Evolutionary conservation across 257 asterid genomes (phyloP).

Genomic region (Solanum chaucha): DNA sequence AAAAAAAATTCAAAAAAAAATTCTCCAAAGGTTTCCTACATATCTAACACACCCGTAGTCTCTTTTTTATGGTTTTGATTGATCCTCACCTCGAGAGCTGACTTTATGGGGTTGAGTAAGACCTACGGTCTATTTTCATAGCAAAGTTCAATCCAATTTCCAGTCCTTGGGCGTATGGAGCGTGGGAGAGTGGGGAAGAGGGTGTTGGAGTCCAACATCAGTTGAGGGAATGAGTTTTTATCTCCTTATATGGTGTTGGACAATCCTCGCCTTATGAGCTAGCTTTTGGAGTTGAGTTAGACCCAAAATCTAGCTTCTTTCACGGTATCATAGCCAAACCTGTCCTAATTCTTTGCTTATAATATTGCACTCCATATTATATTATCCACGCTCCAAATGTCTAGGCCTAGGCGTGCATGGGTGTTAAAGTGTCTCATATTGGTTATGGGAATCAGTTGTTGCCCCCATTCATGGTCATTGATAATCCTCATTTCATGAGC

Average conservation of each 20-base stretch:
- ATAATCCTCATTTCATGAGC: not conserved
- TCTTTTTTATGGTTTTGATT: not conserved
- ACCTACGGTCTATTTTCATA: not conserved
- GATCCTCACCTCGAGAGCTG: not conserved
- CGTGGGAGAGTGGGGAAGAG: not conserved
- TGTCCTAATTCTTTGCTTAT: not conserved
- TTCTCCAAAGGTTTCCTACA: not conserved
- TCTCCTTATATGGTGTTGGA: not conserved
- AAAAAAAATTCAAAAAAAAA: too few relatives aligned
- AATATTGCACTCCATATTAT: not conserved
- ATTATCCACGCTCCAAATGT: not conserved
- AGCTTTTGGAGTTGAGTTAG: not conserved
- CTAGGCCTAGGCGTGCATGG: not conserved
- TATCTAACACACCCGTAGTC: not conserved
- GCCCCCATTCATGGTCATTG: not conserved
- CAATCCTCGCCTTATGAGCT: not conserved
- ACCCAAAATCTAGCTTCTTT: not conserved
- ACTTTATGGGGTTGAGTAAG: not conserved
- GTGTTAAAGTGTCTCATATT: not conserved
- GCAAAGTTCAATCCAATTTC: not conserved
- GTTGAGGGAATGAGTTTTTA: not conserved
- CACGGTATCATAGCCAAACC: not conserved
- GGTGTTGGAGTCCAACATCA: not conserved
- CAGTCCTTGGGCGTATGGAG: not conserved
- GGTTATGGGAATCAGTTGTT: not conserved